Conservation (phyloP, 2,329 filamentous ascomycete genomes). For the Aspergillus fischeri region DNA sequence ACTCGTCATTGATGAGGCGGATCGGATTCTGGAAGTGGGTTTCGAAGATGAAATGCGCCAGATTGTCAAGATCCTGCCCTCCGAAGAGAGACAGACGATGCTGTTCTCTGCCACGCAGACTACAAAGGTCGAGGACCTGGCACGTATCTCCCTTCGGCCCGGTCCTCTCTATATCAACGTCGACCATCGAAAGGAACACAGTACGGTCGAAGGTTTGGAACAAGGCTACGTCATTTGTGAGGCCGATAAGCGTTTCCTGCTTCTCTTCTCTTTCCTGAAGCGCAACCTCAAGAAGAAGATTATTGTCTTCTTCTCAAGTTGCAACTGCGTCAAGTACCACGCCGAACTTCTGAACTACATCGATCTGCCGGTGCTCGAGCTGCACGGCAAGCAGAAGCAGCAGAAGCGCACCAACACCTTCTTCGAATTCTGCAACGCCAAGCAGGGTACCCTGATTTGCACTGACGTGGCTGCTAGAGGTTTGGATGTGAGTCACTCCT, state of each 20-base stretch:
- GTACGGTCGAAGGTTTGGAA: slow-evolving; percentile 88
- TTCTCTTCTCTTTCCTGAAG: slow-evolving; percentile 93
- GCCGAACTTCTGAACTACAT: slow-evolving; percentile 96
- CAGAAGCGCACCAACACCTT: slow-evolving; percentile 99
- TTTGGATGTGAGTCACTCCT: slow-evolving; percentile 62
- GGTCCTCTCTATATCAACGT: slow-evolving; percentile 97
- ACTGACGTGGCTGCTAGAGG: slow-evolving; percentile 95
- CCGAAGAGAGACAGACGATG: slow-evolving; percentile 86
- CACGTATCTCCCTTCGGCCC: slow-evolving; percentile 83
- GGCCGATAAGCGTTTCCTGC: slow-evolving; percentile 85
- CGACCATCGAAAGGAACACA: slow-evolving; percentile 81
- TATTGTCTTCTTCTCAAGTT: slow-evolving; percentile 92
- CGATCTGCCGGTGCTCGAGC: slow-evolving; percentile 79
- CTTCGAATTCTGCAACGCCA: slow-evolving; percentile 89
- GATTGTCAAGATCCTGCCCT: slow-evolving; percentile 90
- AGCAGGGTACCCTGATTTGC: slow-evolving; percentile 83
- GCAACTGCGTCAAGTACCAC: slow-evolving; percentile 93
- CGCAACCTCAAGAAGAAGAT: slow-evolving; percentile 93
- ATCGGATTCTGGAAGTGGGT: slow-evolving; percentile 92
- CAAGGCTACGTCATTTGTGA: slow-evolving; percentile 96
- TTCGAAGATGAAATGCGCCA: slow-evolving; percentile 99
- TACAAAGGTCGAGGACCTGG: slow-evolving; percentile 96
- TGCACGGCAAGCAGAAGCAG: slow-evolving; percentile 96
- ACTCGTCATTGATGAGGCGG: slow-evolving; percentile 92
- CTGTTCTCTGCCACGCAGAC: slow-evolving; percentile 99